Conservation (phyloP, 345 rosid genomes). For the Ceriops tagal region DNA sequence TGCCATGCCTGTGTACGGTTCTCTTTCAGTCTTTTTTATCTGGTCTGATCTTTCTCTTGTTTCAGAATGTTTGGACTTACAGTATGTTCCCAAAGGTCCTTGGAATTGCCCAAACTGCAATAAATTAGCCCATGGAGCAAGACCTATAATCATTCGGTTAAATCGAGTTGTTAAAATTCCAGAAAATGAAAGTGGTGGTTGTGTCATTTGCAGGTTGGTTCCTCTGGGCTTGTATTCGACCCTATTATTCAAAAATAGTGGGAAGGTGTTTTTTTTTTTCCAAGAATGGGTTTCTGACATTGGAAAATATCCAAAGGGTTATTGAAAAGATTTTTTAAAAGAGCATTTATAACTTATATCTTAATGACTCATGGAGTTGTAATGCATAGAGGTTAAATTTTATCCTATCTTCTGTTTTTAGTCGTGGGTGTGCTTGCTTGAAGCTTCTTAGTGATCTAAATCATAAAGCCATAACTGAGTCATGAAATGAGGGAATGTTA, state of each 20-base stretch:
- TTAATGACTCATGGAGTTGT: too few relatives aligned
- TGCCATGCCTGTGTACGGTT: not conserved
- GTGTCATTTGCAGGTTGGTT: conserved; percentile 87
- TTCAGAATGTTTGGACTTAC: conserved; percentile 84
- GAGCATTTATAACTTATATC: too few relatives aligned
- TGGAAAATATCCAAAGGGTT: too few relatives aligned
- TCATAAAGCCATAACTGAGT: too few relatives aligned
- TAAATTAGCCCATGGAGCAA: conserved; percentile 38
- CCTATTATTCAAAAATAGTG: not conserved
- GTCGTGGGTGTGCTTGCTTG: too few relatives aligned
- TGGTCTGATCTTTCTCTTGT: conserved; percentile 24
- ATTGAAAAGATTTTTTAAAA: too few relatives aligned
- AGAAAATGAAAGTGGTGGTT: conserved; percentile 83
- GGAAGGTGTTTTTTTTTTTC: not conserved
- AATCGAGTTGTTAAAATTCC: conserved; percentile 69
- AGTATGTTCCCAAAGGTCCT: conserved; percentile 56
- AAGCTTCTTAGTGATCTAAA: too few relatives aligned
- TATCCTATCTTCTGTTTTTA: too few relatives aligned
- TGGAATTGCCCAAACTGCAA: conserved; percentile 84
- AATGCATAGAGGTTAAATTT: too few relatives aligned
- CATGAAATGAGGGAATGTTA: too few relatives aligned
- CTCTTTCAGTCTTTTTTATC: conserved; percentile 9
- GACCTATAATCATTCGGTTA: conserved; percentile 57
- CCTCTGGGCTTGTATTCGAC: not conserved
- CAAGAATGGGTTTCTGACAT: too few relatives aligned